These are phyloP conservation scores for Vaccinium vitisidaea DNA, from an alignment of 148 eudicot genomes.

Conservation along the genomic window DNA sequence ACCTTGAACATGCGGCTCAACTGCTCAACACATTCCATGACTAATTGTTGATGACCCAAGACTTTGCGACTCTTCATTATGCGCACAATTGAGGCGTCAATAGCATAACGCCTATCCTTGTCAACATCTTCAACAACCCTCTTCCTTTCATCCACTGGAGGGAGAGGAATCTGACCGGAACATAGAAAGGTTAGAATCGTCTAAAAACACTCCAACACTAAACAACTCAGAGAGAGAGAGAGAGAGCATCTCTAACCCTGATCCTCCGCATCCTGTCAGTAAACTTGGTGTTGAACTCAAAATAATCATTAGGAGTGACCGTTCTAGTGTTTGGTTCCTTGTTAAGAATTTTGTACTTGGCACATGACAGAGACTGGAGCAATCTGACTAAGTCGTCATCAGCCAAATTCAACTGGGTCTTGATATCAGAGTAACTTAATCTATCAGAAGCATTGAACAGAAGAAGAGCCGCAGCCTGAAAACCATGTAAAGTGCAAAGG, in stretches of 20 bases:
- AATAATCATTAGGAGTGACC: constrained; percentile 27
- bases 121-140: constrained; percentile 48
- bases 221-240: background rate
- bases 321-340: constrained; percentile 38
- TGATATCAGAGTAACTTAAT: constrained; percentile 42
- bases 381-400: constrained; percentile 49
- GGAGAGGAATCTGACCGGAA: constrained; percentile 43
- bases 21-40: constrained; percentile 44
- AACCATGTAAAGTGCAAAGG: background rate
- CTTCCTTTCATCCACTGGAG: constrained; percentile 44
- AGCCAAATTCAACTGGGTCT: constrained; percentile 34
- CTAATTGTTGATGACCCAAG: constrained; percentile 41
- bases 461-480: constrained; percentile 48
- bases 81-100: constrained; percentile 48
- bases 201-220: background rate
- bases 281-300: constrained; percentile 41
- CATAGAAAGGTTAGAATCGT: background rate
- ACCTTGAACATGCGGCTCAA: constrained; percentile 50
- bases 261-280: constrained; percentile 46
- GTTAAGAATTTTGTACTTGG: constrained; percentile 38
- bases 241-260: constrained; percentile 27
- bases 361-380: constrained; percentile 42
- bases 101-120: constrained; percentile 50
- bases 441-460: constrained; percentile 41
- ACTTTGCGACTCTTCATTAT: constrained; percentile 46